Evolutionary conservation across 495 filamentous ascomycete species (phyloP).

Genomic region (Aspergillus cavernicola): DNA sequence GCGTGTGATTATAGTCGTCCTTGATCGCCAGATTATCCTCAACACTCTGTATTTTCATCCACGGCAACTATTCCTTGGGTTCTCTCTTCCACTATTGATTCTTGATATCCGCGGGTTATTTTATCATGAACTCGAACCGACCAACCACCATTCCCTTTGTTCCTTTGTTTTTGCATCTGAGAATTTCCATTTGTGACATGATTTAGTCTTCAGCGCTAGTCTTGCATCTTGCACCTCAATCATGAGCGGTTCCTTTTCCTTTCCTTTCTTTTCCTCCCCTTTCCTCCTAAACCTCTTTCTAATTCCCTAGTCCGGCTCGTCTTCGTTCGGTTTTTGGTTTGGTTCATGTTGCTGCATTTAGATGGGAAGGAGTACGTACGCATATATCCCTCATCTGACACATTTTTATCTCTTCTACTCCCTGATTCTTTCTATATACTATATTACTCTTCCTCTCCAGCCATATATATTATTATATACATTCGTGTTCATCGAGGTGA

Average conservation of each 20-base stretch:
- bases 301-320: not conserved
- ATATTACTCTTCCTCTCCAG: not conserved
- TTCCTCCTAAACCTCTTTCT: conserved; percentile 4
- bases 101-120: conserved; percentile 10
- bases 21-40: not conserved
- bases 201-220: conserved; percentile 22
- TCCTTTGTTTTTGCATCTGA: conserved; percentile 20
- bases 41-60: conserved; percentile 2
- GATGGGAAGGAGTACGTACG: conserved; percentile 32
- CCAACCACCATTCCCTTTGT: conserved; percentile 4
- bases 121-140: conserved; percentile 9
- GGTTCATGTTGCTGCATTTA: conserved; percentile 38
- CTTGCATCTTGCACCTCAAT: conserved; percentile 38
- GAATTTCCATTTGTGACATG: conserved; percentile 9
- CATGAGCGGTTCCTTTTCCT: conserved; percentile 33
- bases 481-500: not conserved
- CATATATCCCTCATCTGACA: conserved; percentile 28
- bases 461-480: conserved; percentile 5
- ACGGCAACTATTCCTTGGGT: conserved; percentile 8
- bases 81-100: conserved; percentile 5
- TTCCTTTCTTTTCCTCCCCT: not conserved
- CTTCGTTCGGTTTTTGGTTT: not conserved
- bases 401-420: conserved; percentile 11
- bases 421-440: not conserved
- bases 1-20: conserved; percentile 4